Percentiles rank a stretch among this genome's conserved stretches.
phyloP scores from a whole-genome alignment of 2,329 filamentous ascomycete species.

The Talaromyces atroroseus region DNA sequence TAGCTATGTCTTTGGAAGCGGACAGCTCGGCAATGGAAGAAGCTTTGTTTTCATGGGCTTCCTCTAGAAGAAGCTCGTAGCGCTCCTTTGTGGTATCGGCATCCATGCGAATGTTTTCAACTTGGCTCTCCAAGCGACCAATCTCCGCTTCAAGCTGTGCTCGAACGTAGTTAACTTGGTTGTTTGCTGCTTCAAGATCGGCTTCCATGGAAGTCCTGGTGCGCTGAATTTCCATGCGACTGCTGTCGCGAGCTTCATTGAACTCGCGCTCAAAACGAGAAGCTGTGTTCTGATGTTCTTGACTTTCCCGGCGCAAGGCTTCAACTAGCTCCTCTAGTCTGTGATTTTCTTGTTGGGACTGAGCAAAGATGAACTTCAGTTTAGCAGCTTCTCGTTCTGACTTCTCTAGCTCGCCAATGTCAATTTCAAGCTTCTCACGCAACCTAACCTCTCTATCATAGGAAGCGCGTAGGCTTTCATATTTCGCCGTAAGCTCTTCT shows the following conservation, averaged over 20 bases:
- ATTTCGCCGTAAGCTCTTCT: slow-evolving; percentile 50
- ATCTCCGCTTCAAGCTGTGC: slow-evolving; percentile 78
- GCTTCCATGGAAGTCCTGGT: slow-evolving; percentile 72
- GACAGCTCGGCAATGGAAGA: slow-evolving; percentile 51
- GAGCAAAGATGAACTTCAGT: slow-evolving; percentile 71
- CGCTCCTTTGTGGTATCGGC: slow-evolving; percentile 74
- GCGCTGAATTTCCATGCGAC: slow-evolving; percentile 72
- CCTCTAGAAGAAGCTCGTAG: slow-evolving; percentile 78
- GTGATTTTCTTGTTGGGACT: slow-evolving; percentile 53
- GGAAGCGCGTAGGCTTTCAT: slow-evolving; percentile 51
- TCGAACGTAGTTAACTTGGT: slow-evolving; percentile 77
- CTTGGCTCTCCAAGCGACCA: slow-evolving; percentile 62
- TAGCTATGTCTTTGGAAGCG: slow-evolving; percentile 48
- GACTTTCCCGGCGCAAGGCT: slow-evolving; percentile 50
- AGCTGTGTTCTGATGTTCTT: slow-evolving; percentile 64
- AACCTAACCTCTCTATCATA: slow-evolving; percentile 65
- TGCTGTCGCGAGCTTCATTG: slow-evolving; percentile 74
- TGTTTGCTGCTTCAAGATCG: slow-evolving; percentile 77
- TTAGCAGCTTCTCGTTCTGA: slow-evolving; percentile 73
- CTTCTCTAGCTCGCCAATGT: slow-evolving; percentile 57
- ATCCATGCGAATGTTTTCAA: slow-evolving; percentile 73
- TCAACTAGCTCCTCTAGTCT: slow-evolving; percentile 57
- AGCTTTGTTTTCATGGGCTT: slow-evolving; percentile 65
- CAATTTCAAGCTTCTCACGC: slow-evolving; percentile 55
- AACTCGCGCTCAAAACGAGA: slow-evolving; percentile 74